Evolutionary conservation across 139 green algal species (phyloP).

Genomic region (Tetradesmus lagerheimii): DNA sequence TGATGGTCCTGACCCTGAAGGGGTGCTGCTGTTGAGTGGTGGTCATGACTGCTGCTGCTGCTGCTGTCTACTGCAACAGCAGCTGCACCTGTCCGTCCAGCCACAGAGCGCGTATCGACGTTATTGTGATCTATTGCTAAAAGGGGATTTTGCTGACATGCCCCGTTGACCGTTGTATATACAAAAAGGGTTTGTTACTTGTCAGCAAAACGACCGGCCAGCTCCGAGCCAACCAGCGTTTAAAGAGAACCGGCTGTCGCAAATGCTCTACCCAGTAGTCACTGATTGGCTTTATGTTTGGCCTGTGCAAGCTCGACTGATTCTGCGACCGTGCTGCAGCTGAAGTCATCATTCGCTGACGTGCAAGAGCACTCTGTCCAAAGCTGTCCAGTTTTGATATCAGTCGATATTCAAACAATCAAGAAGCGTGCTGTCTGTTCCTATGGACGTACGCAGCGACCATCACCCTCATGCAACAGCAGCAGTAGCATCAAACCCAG

Average conservation of each 20-base stretch:
- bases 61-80: background rate
- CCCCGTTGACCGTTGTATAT: no score
- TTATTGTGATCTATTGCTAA: no score
- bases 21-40: background rate
- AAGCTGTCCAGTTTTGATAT: no score
- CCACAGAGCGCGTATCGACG: no score
- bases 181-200: background rate
- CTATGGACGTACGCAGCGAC: background rate
- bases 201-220: background rate
- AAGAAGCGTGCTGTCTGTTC: no score
- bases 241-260: no score
- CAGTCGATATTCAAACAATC: no score
- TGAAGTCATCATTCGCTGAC: background rate
- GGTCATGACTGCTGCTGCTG: background rate
- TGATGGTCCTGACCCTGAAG: slow-evolving; percentile 48
- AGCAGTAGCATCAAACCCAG: background rate
- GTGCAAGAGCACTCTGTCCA: background rate
- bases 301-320: background rate
- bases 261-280: no score
- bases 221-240: background rate
- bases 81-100: background rate
- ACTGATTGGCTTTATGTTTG: no score
- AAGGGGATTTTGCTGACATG: no score
- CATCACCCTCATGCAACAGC: background rate
- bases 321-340: background rate